These are phyloP conservation scores for Fusarium gaditjirri DNA, from an alignment of 2,329 filamentous ascomycete genomes.

Conservation along the genomic window DNA sequence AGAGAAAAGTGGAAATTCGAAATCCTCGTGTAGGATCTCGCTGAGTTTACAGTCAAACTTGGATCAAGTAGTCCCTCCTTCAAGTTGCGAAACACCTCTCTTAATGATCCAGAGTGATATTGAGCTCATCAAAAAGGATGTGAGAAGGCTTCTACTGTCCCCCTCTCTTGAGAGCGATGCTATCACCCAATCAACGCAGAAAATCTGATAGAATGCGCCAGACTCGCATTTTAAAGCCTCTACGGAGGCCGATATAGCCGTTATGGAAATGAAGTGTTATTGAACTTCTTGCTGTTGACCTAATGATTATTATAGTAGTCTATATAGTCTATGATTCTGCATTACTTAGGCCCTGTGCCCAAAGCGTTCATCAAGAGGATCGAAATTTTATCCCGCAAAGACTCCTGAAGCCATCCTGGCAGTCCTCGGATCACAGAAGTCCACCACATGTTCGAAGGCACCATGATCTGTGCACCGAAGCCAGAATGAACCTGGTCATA, in stretches of 20 bases:
- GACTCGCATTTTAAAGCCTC: neutral
- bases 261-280: too few species aligned
- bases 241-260: neutral
- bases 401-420: conserved; percentile 33
- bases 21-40: neutral
- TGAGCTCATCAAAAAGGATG: neutral
- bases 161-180: too few species aligned
- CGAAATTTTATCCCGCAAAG: conserved; percentile 5
- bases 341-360: neutral
- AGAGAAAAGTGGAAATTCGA: neutral
- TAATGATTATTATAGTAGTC: too few species aligned
- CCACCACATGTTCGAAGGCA: conserved; percentile 45
- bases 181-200: too few species aligned
- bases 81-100: neutral
- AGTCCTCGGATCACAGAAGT: conserved; percentile 15
- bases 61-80: neutral
- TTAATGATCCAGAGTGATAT: neutral
- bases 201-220: too few species aligned
- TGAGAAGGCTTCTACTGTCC: neutral
- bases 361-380: neutral
- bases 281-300: too few species aligned
- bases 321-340: neutral
- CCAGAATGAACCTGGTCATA: conserved; percentile 55
- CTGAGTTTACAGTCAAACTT: neutral
- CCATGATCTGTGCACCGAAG: conserved; percentile 54